Conservation (phyloP, 2,329 filamentous ascomycete species). For the Dissoconium aciculare region DNA sequence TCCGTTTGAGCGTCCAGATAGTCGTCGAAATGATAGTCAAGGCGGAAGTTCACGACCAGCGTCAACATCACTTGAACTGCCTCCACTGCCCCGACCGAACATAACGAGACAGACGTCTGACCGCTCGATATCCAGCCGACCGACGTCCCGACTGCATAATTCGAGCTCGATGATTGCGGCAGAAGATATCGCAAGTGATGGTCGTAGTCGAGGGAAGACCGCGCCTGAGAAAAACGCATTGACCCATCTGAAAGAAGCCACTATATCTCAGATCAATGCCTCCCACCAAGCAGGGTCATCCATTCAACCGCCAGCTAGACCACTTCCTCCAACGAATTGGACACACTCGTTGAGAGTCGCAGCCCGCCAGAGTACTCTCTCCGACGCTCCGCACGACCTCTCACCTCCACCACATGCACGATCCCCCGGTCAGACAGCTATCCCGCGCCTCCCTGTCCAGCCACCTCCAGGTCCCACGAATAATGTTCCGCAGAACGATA, state of each 20-base stretch:
- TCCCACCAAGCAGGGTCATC: too few species aligned
- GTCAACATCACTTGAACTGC: slow-evolving; percentile 18
- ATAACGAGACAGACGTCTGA: slow-evolving; percentile 11
- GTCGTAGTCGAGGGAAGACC: not conserved
- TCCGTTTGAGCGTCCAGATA: slow-evolving; percentile 26
- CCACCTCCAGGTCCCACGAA: too few species aligned
- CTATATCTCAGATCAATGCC: not conserved
- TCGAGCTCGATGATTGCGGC: too few species aligned
- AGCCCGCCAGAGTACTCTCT: too few species aligned
- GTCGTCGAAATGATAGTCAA: slow-evolving; percentile 12
- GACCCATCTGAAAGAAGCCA: not conserved
- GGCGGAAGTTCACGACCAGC: slow-evolving; percentile 10
- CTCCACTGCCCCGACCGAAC: slow-evolving; percentile 25
- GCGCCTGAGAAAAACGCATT: too few species aligned
- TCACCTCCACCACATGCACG: not conserved
- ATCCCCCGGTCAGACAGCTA: not conserved
- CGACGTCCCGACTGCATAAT: slow-evolving; percentile 1
- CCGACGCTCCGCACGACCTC: too few species aligned
- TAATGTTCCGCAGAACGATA: not conserved
- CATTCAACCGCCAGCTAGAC: too few species aligned
- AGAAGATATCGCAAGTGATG: slow-evolving; percentile 1
- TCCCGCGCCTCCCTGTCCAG: not conserved
- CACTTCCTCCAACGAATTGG: too few species aligned
- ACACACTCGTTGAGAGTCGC: too few species aligned
- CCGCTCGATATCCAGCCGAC: not conserved